Percentiles rank a stretch among this genome's conserved stretches.
These are phyloP conservation scores for Hansenula lynferdii DNA, from an alignment of 1,139 yeast species.

Conservation along the genomic window DNA sequence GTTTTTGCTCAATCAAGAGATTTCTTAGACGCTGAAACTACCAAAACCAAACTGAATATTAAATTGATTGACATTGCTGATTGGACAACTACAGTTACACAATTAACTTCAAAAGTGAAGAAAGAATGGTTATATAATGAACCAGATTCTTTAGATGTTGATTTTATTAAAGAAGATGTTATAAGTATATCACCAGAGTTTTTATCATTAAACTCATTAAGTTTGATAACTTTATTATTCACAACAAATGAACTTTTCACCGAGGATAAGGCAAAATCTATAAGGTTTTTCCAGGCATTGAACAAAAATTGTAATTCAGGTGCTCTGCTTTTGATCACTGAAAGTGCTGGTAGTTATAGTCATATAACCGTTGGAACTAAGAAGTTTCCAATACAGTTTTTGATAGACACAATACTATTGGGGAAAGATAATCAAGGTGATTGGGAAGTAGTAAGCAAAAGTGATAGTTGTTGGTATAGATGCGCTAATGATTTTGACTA, in stretches of 20 bases:
- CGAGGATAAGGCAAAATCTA: slow-evolving; percentile 58
- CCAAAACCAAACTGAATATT: slow-evolving; percentile 32
- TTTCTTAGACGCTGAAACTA: slow-evolving; percentile 19
- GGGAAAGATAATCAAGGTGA: slow-evolving; percentile 53
- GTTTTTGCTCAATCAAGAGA: slow-evolving; percentile 48
- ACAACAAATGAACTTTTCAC: slow-evolving; percentile 84
- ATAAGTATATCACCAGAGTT: slow-evolving; percentile 24
- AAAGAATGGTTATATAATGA: slow-evolving; percentile 47
- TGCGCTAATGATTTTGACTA: slow-evolving; percentile 52
- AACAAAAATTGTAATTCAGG: slow-evolving; percentile 48
- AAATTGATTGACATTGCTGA: slow-evolving; percentile 72
- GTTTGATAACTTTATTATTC: slow-evolving; percentile 66
- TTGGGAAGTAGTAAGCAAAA: slow-evolving; percentile 62
- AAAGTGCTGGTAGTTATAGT: slow-evolving; percentile 88
- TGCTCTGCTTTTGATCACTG: slow-evolving; percentile 61
- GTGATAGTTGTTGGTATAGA: slow-evolving; percentile 84
- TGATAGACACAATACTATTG: slow-evolving; percentile 65
- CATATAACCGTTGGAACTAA: slow-evolving; percentile 72
- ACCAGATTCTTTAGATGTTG: slow-evolving; percentile 32
- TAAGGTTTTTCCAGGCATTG: slow-evolving; percentile 50
- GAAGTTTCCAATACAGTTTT: slow-evolving; percentile 76
- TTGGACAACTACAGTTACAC: slow-evolving; percentile 54
- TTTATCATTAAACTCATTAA: slow-evolving; percentile 22
- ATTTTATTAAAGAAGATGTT: slow-evolving; percentile 50
- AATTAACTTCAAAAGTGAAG: slow-evolving; percentile 38